A percentile compares a stretch with the other conserved stretches of the same genome.
Evolutionary conservation across 1,284 basidiomycete species (phyloP).

Genomic region (Tilletia horrida): DNA sequence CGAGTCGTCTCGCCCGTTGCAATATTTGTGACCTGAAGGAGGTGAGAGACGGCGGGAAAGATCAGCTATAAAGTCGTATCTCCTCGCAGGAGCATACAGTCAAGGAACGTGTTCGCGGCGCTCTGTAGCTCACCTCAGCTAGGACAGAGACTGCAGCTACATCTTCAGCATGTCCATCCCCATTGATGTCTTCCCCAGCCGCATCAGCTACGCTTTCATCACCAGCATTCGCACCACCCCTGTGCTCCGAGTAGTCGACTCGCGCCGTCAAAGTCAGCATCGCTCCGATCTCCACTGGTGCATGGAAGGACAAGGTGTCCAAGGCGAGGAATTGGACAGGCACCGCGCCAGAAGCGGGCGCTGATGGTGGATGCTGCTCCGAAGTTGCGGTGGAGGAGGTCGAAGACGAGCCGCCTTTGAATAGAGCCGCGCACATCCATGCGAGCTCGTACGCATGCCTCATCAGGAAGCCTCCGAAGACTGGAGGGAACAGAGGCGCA

Average conservation of each 20-base stretch:
- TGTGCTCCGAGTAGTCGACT: conserved; percentile 34
- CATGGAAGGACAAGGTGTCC: conserved; percentile 48
- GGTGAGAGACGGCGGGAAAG: too few relatives aligned
- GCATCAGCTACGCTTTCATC: conserved; percentile 12
- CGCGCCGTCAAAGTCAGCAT: conserved; percentile 43
- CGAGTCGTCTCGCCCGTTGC: conserved; percentile 33
- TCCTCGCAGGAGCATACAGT: too few relatives aligned
- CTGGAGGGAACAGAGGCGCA: neutral
- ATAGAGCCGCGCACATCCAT: conserved; percentile 49
- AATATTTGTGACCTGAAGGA: conserved; percentile 33
- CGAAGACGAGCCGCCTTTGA: neutral
- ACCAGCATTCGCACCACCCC: conserved; percentile 19
- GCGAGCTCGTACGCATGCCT: conserved; percentile 54
- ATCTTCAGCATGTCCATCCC: conserved; percentile 14
- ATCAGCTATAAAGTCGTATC: too few relatives aligned
- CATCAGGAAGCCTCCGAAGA: conserved; percentile 50
- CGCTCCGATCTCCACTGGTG: conserved; percentile 47
- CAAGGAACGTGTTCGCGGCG: too few relatives aligned
- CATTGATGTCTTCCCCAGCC: conserved; percentile 8
- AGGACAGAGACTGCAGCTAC: conserved; percentile 41
- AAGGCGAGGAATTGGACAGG: conserved; percentile 55
- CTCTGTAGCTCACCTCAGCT: conserved; percentile 35
- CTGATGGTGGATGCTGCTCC: neutral
- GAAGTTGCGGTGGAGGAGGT: neutral
- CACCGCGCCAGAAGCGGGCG: neutral